Conservation (phyloP, 768 basidiomycete species). For the Rhizopogon sp. region DNA sequence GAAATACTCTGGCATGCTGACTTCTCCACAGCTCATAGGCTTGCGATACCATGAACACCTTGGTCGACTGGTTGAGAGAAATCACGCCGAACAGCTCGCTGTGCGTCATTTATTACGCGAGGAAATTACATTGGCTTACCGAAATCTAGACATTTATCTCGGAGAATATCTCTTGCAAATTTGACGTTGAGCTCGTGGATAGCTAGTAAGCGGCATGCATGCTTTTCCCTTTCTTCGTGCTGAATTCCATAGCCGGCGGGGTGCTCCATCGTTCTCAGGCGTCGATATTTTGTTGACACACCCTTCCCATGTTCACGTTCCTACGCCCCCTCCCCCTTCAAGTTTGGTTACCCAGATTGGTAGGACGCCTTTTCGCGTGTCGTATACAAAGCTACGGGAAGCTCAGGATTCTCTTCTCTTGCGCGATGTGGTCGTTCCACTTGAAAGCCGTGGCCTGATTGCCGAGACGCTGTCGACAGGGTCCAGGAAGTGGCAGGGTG, state of each 20-base stretch:
- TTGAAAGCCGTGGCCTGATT: slow-evolving; percentile 42
- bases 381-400: background rate
- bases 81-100: slow-evolving; percentile 40
- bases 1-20: slow-evolving; percentile 34
- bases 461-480: slow-evolving; percentile 30
- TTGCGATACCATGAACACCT: slow-evolving; percentile 38
- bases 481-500: slow-evolving; percentile 43
- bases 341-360: background rate
- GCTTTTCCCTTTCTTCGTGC: background rate
- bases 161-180: slow-evolving; percentile 40
- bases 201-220: slow-evolving; percentile 46
- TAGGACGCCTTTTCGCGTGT: background rate
- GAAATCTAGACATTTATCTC: slow-evolving; percentile 42
- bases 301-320: slow-evolving; percentile 39
- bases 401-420: slow-evolving; percentile 24
- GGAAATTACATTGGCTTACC: background rate
- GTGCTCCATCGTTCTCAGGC: slow-evolving; percentile 25
- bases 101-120: slow-evolving; percentile 27
- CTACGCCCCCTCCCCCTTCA: slow-evolving; percentile 25
- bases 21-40: slow-evolving; percentile 30
- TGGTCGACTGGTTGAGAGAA: slow-evolving; percentile 27
- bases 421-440: slow-evolving; percentile 34
- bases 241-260: slow-evolving; percentile 34
- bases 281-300: slow-evolving; percentile 43
- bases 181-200: slow-evolving; percentile 47